Evolutionary conservation across 371 early-diverging fungal species (phyloP), one percentile per base, ranked within the genome.

Genomic region (Mortierella sp.): DNA sequence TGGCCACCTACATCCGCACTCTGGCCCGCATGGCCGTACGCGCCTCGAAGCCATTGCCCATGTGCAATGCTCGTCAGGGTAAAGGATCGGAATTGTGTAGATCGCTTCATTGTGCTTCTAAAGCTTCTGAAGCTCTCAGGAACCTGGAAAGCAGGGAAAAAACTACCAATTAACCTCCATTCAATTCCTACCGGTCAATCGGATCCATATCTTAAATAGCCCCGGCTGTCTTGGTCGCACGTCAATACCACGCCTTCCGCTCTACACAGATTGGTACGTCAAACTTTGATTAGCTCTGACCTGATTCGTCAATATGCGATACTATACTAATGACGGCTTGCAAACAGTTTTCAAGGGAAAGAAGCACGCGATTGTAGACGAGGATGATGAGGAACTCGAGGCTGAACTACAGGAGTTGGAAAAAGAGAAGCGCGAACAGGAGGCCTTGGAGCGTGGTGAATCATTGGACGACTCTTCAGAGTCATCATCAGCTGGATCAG

Each of bases 301-400:
- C 40, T 36, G 11, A 32, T 24, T 60, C 36, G 6, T 32, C 36
- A 24, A 21, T 13, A 19, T 28, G 16, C 32, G 55, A 55, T 55
- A 22, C 28, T 55, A 8, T 55, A 55, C 32, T 55, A 55, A 55
- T 8, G 15, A 28, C 22, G 28, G 28, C 22, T 55, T 45, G 4
- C 10, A 41, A 19, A 58, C 66, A 74, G 76, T 33, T 8, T 59
- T 36, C 38, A 75, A 75, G 72, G 69, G 72, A 32, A 74, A 74
- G 65, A 81, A 75, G 67, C 75, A 74, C 28, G 75, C 75, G 1
- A n/a, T 75, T 48, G 4, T 71, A 63, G 81, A 81, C 16, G 81
- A 75, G 57, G 81, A 81, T 24, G 81, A 81, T 47, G 81, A 74
- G 48, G 81, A 81, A 33, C 72, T 81, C 33, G 81, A 74, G 53